Conservation (phyloP, 1,139 yeast genomes). For the Candida tunisiensis region DNA sequence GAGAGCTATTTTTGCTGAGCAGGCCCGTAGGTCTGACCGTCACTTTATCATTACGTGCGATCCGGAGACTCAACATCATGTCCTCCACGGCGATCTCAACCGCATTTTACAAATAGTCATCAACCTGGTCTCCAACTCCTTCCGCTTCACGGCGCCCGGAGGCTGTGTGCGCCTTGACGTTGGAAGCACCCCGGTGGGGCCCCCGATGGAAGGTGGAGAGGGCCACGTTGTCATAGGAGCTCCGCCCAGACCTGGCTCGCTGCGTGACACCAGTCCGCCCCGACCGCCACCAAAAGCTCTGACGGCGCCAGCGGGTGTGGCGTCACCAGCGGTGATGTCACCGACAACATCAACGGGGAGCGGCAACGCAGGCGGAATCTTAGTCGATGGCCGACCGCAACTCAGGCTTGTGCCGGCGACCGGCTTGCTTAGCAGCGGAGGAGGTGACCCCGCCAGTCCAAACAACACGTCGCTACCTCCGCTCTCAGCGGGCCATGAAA, state of each 20-base stretch:
- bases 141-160: constrained; percentile 83
- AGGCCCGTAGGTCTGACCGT: constrained; percentile 67
- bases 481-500: too few relatives aligned
- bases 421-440: too few relatives aligned
- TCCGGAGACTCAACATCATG: constrained; percentile 20
- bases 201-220: background rate
- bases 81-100: constrained; percentile 79
- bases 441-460: too few relatives aligned
- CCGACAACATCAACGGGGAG: too few relatives aligned
- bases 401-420: too few relatives aligned
- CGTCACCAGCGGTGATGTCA: too few relatives aligned
- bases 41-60: constrained; percentile 18
- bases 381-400: too few relatives aligned
- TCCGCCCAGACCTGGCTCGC: background rate
- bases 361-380: too few relatives aligned
- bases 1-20: constrained; percentile 71
- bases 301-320: too few relatives aligned
- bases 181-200: background rate
- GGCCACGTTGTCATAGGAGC: background rate
- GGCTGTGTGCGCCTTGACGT: constrained; percentile 63
- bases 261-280: too few relatives aligned
- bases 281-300: too few relatives aligned
- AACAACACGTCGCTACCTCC: too few relatives aligned
- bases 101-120: constrained; percentile 82
- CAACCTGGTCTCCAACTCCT: constrained; percentile 78